phyloP scores from a whole-genome alignment of 2,329 filamentous ascomycete species.

The Parascedosporium putredinis region DNA sequence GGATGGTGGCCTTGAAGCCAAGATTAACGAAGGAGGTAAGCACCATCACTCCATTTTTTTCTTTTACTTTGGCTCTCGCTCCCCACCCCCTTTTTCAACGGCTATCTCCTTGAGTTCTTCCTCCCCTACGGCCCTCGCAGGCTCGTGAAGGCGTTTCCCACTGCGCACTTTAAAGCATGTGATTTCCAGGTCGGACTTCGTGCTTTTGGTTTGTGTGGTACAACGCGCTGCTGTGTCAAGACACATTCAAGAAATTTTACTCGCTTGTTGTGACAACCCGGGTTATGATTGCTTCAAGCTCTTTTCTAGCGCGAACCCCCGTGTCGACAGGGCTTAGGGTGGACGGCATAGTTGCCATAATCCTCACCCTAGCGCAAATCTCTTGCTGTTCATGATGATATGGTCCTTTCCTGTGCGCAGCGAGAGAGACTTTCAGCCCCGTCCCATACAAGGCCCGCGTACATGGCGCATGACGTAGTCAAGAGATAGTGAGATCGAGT shows the following conservation, averaged over 20 bases:
- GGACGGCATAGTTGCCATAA: too few relatives aligned
- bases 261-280: too few relatives aligned
- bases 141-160: too few relatives aligned
- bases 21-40: constrained; percentile 87
- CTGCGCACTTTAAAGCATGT: not conserved
- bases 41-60: not conserved
- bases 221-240: not conserved
- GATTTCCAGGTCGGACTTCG: not conserved
- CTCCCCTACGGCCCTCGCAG: too few relatives aligned
- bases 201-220: not conserved
- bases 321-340: too few relatives aligned
- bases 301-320: too few relatives aligned
- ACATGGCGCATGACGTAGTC: not conserved
- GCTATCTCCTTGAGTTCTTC: constrained; percentile 5
- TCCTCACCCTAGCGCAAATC: too few relatives aligned
- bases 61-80: constrained; percentile 15
- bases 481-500: not conserved
- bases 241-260: not conserved
- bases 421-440: too few relatives aligned
- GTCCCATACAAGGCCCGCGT: too few relatives aligned
- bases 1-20: constrained; percentile 82
- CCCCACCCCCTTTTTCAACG: not conserved
- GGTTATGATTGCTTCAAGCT: too few relatives aligned
- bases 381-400: too few relatives aligned
- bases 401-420: too few relatives aligned